phyloP scores from a whole-genome alignment of 148 eudicot genomes.

The Chenopodium album region DNA sequence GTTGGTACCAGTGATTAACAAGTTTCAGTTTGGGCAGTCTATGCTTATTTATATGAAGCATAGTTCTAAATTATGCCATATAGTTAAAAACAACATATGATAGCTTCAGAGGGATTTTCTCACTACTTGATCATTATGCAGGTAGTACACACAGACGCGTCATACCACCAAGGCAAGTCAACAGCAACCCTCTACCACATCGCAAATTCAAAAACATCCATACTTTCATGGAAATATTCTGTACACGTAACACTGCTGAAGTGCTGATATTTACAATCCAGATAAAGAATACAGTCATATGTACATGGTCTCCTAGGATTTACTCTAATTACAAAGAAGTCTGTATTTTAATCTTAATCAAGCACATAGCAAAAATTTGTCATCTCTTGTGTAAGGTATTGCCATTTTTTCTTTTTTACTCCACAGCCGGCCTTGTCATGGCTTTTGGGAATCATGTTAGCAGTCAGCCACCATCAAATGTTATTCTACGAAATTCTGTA shows the following conservation, averaged over 20 bases:
- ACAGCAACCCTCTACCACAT: neutral
- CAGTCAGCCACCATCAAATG: slow-evolving; percentile 15
- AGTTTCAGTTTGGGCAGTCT: no score
- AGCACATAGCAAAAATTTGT: neutral
- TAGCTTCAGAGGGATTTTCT: neutral
- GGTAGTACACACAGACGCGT: neutral
- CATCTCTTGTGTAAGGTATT: slow-evolving; percentile 9
- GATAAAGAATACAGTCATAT: slow-evolving; percentile 30
- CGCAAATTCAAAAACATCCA: no score
- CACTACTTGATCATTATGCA: neutral
- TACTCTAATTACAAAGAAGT: slow-evolving; percentile 4
- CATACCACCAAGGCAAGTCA: neutral
- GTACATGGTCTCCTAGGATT: slow-evolving; percentile 23
- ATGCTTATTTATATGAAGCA: no score
- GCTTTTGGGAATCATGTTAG: slow-evolving; percentile 20
- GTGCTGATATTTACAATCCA: slow-evolving; percentile 26
- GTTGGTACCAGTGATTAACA: neutral
- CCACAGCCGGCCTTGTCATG: neutral
- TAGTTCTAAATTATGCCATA: no score
- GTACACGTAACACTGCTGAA: neutral
- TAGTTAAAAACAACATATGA: no score
- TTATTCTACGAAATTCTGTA: slow-evolving; percentile 23
- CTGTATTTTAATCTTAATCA: neutral
- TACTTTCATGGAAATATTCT: neutral
- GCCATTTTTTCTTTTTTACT: neutral